phyloP scores from a whole-genome alignment of 2,329 filamentous ascomycete species.

The Colletotrichum orchidophilum region DNA sequence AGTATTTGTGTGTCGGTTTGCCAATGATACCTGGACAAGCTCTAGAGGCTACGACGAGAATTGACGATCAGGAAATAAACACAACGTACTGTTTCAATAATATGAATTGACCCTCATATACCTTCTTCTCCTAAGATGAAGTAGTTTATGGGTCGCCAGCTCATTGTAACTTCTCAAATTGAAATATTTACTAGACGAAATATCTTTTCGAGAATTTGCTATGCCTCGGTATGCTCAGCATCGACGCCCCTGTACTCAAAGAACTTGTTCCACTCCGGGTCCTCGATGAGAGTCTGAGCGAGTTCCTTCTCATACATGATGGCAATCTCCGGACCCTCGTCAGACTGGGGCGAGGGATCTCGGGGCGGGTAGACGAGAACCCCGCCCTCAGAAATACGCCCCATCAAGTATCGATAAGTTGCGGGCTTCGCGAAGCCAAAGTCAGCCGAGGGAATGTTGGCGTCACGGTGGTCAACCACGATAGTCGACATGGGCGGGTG shows the following conservation, averaged over 20 bases:
- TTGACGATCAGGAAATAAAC: too few relatives aligned
- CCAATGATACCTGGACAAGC: too few relatives aligned
- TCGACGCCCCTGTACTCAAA: conserved; percentile 51
- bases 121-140: too few relatives aligned
- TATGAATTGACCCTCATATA: too few relatives aligned
- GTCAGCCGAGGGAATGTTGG: conserved; percentile 39
- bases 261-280: conserved; percentile 46
- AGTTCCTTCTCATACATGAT: conserved; percentile 48
- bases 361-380: conserved; percentile 45
- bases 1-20: too few relatives aligned
- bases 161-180: too few relatives aligned
- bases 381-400: conserved; percentile 41
- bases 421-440: conserved; percentile 49
- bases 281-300: conserved; percentile 42
- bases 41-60: too few relatives aligned
- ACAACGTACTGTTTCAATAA: too few relatives aligned
- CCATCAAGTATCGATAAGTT: conserved; percentile 44
- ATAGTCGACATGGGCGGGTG: conserved; percentile 48
- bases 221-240: neutral
- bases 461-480: conserved; percentile 47
- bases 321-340: conserved; percentile 48
- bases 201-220: too few relatives aligned
- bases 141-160: too few relatives aligned
- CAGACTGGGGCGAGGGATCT: conserved; percentile 36
- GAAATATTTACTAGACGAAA: too few relatives aligned